A percentile compares a stretch with the other conserved stretches of the same genome.
Conservation (phyloP, 139 green algal genomes). For the Tetraselmis striata region DNA sequence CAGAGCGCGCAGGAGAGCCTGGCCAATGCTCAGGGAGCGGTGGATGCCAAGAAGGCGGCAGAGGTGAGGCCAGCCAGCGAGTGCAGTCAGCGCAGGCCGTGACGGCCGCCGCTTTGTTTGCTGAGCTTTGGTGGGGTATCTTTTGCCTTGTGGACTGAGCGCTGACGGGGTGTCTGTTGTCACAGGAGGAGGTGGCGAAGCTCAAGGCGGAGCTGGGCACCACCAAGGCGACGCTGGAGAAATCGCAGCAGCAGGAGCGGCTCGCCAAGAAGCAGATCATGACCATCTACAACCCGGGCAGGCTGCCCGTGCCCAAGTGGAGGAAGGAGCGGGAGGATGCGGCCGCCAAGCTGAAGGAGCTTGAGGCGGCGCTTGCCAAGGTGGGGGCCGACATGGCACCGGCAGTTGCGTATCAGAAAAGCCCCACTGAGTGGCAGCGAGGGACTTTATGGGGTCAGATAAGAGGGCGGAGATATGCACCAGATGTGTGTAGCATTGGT, state of each 20-base stretch:
- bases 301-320: not conserved
- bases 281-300: not conserved
- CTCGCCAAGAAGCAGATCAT: not conserved
- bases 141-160: too few relatives aligned
- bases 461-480: too few relatives aligned
- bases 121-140: too few relatives aligned
- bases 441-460: too few relatives aligned
- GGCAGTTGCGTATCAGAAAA: too few relatives aligned
- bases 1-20: not conserved
- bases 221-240: not conserved
- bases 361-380: not conserved
- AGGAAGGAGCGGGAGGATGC: not conserved
- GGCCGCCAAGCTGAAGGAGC: not conserved
- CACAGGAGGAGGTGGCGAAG: not conserved
- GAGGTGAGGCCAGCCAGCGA: too few relatives aligned
- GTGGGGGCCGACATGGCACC: not conserved
- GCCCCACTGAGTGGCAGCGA: too few relatives aligned
- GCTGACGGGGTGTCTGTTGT: not conserved
- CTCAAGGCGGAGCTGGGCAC: not conserved
- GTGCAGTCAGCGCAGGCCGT: too few relatives aligned
- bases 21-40: not conserved
- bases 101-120: too few relatives aligned
- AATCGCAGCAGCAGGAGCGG: not conserved
- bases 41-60: not conserved
- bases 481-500: too few relatives aligned